Evolutionary conservation across 2,329 filamentous ascomycete species (phyloP).

Genomic region (Exophiala viscosa): DNA sequence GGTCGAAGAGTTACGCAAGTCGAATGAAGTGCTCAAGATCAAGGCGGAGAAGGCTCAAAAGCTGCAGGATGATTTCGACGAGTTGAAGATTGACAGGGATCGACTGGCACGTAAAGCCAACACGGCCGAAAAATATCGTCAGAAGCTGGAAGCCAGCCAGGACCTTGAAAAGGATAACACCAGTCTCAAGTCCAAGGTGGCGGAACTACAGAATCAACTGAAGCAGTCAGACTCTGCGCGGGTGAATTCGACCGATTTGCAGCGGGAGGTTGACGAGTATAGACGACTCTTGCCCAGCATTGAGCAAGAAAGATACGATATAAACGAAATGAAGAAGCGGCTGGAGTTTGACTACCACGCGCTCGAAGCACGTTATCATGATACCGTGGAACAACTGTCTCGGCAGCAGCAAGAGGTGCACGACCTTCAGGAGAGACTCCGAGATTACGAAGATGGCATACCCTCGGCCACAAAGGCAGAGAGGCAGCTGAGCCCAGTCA

Average conservation of each 20-base stretch:
- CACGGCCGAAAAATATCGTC: constrained; percentile 48
- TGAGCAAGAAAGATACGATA: constrained; percentile 47
- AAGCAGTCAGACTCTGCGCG: constrained; percentile 42
- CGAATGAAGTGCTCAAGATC: constrained; percentile 42
- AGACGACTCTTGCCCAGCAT: constrained; percentile 45
- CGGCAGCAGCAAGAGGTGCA: constrained; percentile 28
- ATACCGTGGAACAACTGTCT: constrained; percentile 40
- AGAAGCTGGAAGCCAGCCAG: constrained; percentile 48
- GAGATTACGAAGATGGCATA: constrained; percentile 26
- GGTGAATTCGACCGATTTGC: constrained; percentile 24
- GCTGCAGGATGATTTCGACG: constrained; percentile 49
- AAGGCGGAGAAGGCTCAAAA: constrained; percentile 43
- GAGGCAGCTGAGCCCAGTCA: constrained; percentile 5
- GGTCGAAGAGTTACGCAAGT: constrained; percentile 43
- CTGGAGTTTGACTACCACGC: constrained; percentile 48
- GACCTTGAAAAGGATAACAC: constrained; percentile 49
- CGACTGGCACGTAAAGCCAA: constrained; percentile 47
- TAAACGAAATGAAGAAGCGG: constrained; percentile 47
- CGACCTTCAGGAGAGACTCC: constrained; percentile 26
- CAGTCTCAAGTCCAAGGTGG: constrained; percentile 44
- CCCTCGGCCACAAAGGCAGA: constrained; percentile 8
- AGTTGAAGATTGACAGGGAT: constrained; percentile 46
- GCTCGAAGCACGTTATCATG: constrained; percentile 42
- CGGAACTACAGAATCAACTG: constrained; percentile 46
- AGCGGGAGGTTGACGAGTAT: constrained; percentile 34